These are phyloP conservation scores for Malus asiatica DNA, from an alignment of 306 rosid genomes.

Conservation along the genomic window DNA sequence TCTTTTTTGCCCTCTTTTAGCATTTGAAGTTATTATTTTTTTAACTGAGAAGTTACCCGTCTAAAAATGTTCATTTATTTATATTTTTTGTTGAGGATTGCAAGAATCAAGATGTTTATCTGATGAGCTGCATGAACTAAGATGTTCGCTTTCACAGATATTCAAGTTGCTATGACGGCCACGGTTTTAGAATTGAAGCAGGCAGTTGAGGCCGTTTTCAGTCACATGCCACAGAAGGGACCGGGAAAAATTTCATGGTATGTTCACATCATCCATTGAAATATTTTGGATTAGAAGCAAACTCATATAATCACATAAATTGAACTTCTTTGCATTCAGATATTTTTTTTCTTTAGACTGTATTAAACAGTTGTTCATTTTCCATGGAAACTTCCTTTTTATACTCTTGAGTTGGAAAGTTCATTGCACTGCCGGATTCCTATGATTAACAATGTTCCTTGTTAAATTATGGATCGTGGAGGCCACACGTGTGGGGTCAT, in stretches of 20 bases:
- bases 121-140: conserved; percentile 3
- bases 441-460: background rate
- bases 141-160: conserved; percentile 36
- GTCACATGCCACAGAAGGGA: conserved; percentile 64
- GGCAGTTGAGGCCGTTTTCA: conserved; percentile 63
- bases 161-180: conserved; percentile 57
- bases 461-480: conserved; percentile 22
- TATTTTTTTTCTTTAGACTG: background rate
- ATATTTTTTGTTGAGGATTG: background rate
- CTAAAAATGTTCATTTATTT: background rate
- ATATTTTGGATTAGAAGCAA: background rate
- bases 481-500: conserved; percentile 85
- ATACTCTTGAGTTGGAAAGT: background rate
- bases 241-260: conserved; percentile 80
- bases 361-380: background rate
- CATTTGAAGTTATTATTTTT: no score
- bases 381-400: background rate
- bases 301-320: no score
- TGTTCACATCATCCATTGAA: conserved; percentile 1
- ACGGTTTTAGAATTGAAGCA: conserved; percentile 57
- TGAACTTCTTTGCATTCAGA: no score
- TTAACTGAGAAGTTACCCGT: background rate
- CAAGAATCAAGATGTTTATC: background rate
- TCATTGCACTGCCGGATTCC: background rate
- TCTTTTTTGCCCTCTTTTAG: background rate